Percentiles rank a stretch among this genome's conserved stretches.
These are phyloP conservation scores for Mycosarcoma mackinlayi DNA, from an alignment of 1,284 basidiomycete species.

Conservation along the genomic window DNA sequence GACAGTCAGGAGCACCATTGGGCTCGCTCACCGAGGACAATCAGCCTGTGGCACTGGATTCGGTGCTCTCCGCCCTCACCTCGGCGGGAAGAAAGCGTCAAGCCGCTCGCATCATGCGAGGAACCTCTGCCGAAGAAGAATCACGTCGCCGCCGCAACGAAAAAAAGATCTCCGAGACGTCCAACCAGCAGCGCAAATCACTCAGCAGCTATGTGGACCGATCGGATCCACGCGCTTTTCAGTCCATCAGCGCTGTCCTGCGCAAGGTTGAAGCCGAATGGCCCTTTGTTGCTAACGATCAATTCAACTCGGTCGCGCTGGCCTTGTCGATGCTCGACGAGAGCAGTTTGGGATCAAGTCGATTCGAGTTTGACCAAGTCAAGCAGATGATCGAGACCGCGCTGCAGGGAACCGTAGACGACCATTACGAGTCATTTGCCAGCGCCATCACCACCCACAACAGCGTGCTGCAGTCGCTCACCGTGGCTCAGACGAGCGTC, in stretches of 20 bases:
- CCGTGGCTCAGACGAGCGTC: slow-evolving; percentile 56
- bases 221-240: slow-evolving; percentile 54
- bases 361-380: slow-evolving; percentile 56
- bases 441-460: slow-evolving; percentile 67
- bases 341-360: slow-evolving; percentile 58
- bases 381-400: slow-evolving; percentile 58
- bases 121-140: slow-evolving; percentile 62
- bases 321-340: slow-evolving; percentile 63
- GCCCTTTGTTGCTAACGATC: slow-evolving; percentile 63
- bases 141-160: slow-evolving; percentile 48
- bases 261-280: slow-evolving; percentile 66
- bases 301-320: slow-evolving; percentile 63
- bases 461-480: slow-evolving; percentile 56
- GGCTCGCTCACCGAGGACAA: slow-evolving; percentile 58
- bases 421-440: slow-evolving; percentile 68
- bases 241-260: slow-evolving; percentile 63
- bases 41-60: slow-evolving; percentile 57
- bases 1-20: slow-evolving; percentile 37
- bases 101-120: slow-evolving; percentile 61
- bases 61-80: slow-evolving; percentile 58
- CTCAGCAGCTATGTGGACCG: slow-evolving; percentile 51
- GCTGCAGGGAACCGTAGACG: slow-evolving; percentile 66
- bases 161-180: slow-evolving; percentile 54
- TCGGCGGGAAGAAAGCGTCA: slow-evolving; percentile 62
- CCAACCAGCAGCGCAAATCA: slow-evolving; percentile 30